Evolutionary conservation across 345 rosid genomes (phyloP).

Genomic region (Citrus cavaleriei): DNA sequence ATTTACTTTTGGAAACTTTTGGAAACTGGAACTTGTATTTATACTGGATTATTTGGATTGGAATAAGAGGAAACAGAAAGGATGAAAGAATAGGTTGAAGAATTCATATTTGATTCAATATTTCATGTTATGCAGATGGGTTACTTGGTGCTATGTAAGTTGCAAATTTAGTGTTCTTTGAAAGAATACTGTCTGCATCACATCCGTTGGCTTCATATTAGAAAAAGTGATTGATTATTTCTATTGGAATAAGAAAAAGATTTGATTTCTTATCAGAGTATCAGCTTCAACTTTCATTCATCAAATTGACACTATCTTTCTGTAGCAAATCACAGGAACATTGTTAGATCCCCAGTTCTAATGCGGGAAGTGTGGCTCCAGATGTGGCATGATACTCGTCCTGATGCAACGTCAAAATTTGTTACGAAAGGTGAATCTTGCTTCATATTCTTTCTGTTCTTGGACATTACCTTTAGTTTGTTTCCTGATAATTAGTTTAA

Average conservation of each 20-base stretch:
- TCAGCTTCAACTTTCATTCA: not conserved
- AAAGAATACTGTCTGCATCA: not conserved
- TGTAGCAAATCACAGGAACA: conserved; percentile 97
- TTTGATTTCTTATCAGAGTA: conserved; percentile 2
- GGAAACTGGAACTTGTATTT: not conserved
- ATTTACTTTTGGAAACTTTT: not conserved
- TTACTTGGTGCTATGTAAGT: not conserved
- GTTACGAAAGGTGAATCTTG: conserved; percentile 76
- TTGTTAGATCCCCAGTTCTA: conserved; percentile 80
- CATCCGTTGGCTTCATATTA: not conserved
- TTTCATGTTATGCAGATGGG: not conserved
- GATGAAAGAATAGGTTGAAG: not conserved
- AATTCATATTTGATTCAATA: not conserved
- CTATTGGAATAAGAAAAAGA: not conserved
- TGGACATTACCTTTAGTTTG: conserved; percentile 1
- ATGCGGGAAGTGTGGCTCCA: conserved; percentile 99
- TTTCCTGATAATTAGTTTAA: conserved; percentile 8
- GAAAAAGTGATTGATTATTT: not conserved
- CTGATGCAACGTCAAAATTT: conserved; percentile 54
- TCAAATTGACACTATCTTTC: conserved; percentile 26
- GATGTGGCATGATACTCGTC: conserved; percentile 94
- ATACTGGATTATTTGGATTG: not conserved
- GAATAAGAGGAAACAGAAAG: not conserved
- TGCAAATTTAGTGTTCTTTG: not conserved
- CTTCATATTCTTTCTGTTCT: not conserved